Base-by-base conservation (phyloP, 83 land plant genomes). In the Picea abies region DNA sequence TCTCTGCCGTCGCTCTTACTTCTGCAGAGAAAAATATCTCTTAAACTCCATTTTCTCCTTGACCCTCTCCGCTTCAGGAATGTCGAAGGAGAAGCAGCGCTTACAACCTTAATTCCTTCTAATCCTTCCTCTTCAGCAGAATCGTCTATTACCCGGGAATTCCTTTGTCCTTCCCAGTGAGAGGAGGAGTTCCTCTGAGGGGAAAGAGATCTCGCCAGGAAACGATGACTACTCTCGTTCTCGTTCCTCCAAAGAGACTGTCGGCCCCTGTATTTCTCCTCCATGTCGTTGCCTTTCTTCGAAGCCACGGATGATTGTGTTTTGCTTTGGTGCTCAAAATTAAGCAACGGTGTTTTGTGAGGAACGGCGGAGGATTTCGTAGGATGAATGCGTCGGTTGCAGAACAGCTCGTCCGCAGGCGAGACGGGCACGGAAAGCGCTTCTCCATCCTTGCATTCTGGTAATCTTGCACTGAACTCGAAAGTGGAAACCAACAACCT, bases 341-440 rank as follows among this genome's bases (percentile, higher is more conserved):
- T 84, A 78, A 44, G 64, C 2, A 76, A 60, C 2, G 91, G 83
- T 4, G 86, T 85, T 11, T 12, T 56, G 3, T 56, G 15, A 11
- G 58, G 58, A 56, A 12, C 3, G 58, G 58, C 58, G 58, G 58
- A 56, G 58, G 84, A 82, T 44, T 79, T 81, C 64, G 90, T 84
- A 15, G 96, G 94, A 76, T 80, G 82, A 60, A 93, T 91, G 58
- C 82, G 87, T n/a, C 96, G 92, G 29, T 81, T 87, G 8, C 82
- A 87, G 84, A 93, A 93, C 70, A 93, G 89, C 84, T 93, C 96
- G 16, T 93, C 92, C 14, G 94, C 96, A 19, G 58, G 58, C 15
- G 58, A 56, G 3, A 56, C 2, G 3, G 58, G 58, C 58, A 56
- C 15, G 15, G 96, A 87, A 86, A 88, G 20, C 79, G 79, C 19